Evolutionary conservation across 1,139 yeast species (phyloP).

Genomic region (Saccharomyces hybrid): DNA sequence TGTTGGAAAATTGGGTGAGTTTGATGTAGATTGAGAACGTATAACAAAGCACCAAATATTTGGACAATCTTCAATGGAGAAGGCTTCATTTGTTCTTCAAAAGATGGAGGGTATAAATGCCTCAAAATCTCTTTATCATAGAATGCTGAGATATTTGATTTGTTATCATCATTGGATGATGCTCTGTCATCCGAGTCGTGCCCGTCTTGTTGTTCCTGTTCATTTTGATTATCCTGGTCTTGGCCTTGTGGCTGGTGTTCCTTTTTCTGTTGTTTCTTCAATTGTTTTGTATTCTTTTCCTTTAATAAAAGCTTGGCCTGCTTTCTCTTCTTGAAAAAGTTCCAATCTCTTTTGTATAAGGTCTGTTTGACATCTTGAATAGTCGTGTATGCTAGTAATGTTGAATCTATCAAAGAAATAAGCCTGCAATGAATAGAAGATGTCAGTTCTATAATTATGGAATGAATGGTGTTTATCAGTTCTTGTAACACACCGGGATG

Average conservation of each 20-base stretch:
- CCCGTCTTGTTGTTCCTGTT: slow-evolving; percentile 4
- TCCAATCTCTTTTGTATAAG: slow-evolving; percentile 68
- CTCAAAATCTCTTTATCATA: slow-evolving; percentile 57
- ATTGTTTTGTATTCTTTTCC: slow-evolving; percentile 8
- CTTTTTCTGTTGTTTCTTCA: slow-evolving; percentile 10
- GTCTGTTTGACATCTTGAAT: slow-evolving; percentile 55
- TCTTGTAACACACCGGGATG: slow-evolving; percentile 58
- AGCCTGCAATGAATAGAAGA: slow-evolving; percentile 59
- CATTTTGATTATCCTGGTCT: neutral
- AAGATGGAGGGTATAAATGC: slow-evolving; percentile 67
- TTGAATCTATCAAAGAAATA: slow-evolving; percentile 49
- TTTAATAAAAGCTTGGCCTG: slow-evolving; percentile 25
- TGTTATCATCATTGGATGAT: slow-evolving; percentile 2
- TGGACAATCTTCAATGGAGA: slow-evolving; percentile 84
- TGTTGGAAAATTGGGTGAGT: slow-evolving; percentile 69
- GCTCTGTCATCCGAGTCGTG: slow-evolving; percentile 3
- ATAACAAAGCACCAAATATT: slow-evolving; percentile 79
- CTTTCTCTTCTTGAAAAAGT: slow-evolving; percentile 51
- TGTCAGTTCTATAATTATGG: slow-evolving; percentile 55
- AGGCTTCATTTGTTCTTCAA: slow-evolving; percentile 63
- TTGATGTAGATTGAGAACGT: slow-evolving; percentile 74
- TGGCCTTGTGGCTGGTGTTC: slow-evolving; percentile 1
- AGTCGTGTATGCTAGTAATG: slow-evolving; percentile 56
- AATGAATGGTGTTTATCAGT: slow-evolving; percentile 49
- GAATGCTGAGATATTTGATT: slow-evolving; percentile 11